These are phyloP conservation scores for Nemania abortiva DNA, from an alignment of 2,329 filamentous ascomycete genomes.

Conservation along the genomic window DNA sequence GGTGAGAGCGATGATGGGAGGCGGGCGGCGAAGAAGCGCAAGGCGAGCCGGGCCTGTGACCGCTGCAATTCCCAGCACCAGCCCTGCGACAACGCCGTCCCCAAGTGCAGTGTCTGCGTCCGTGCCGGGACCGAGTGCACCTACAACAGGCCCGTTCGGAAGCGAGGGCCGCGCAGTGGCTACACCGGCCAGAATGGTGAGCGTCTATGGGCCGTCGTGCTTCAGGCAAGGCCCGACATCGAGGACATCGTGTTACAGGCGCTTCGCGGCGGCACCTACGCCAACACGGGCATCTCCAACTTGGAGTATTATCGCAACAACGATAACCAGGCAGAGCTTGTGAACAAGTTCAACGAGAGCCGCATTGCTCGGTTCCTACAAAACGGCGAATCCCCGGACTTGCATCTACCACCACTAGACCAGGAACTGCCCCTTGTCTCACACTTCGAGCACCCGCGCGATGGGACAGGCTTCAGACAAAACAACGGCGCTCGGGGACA, in stretches of 20 bases:
- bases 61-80: constrained; percentile 62
- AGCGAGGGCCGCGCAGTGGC: constrained; percentile 51
- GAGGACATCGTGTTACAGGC: constrained; percentile 51
- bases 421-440: constrained; percentile 41
- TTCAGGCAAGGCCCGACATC: constrained; percentile 50
- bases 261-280: constrained; percentile 49
- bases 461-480: constrained; percentile 37
- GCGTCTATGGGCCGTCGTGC: constrained; percentile 51
- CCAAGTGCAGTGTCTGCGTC: constrained; percentile 61
- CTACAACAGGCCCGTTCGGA: constrained; percentile 53
- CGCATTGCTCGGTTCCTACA: constrained; percentile 51
- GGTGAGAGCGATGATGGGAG: constrained; percentile 51
- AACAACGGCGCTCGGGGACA: constrained; percentile 34
- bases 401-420: constrained; percentile 47
- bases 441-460: constrained; percentile 31
- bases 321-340: constrained; percentile 52
- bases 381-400: constrained; percentile 47
- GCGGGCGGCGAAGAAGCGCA: constrained; percentile 53
- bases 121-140: constrained; percentile 53
- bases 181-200: constrained; percentile 54
- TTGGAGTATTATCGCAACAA: constrained; percentile 52
- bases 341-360: constrained; percentile 51
- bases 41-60: constrained; percentile 56
- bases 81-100: constrained; percentile 61
- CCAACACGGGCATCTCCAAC: constrained; percentile 49